Evolutionary conservation across 495 filamentous ascomycete species (phyloP), one percentile per base, ranked within the genome.

Genomic region (Parmelia sp.): DNA sequence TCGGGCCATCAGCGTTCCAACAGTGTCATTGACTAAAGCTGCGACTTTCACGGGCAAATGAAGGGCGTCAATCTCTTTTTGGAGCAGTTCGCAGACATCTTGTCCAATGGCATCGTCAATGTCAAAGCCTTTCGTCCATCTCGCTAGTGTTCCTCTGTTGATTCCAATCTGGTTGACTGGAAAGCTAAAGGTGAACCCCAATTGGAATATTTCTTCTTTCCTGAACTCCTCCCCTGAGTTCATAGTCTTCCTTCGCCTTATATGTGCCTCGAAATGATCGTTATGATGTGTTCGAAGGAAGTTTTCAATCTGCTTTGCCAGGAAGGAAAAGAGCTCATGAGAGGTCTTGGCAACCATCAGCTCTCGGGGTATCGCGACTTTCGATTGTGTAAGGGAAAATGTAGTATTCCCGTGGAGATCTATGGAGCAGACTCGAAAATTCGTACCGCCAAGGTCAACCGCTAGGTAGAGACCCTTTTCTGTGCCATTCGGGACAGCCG

Each of bases 101-200:
- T 96, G 89, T 42, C 94, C 94, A 63, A 98, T 75, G 0, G 93
- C 88, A 73, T 97, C 95, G 25, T 84, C 82, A 64, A 98, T 97
- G 73, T 97, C 90, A 73, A 96, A 98, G 42, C 94, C 95, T 79
- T 98, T 98, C 36, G 95, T 98, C 94, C 94, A 98, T 64, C 95
- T 86, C 73, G 96, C 90, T 42, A 97, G 78, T 45, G 85, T 90
- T 49, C 94, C 94, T 72, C 88, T 90, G 80, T 97, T 97, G 71
- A 98, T 94, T 29, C 91, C 92, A 65, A 86, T 77, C 70, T 98
- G 94, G 69, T 95, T 86, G 33, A 98, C 94, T 21, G 94, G 94
- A 75, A 98, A 98, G 73, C 88, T 92, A 78, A 98, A 98, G 42
- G 94, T 97, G 77, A 98, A 97, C 21, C 94, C 94, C 17, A 98